A percentile compares a stretch with the other conserved stretches of the same genome.
These are phyloP conservation scores for Ceriops zippeliana DNA, from an alignment of 345 rosid genomes.

Conservation along the genomic window DNA sequence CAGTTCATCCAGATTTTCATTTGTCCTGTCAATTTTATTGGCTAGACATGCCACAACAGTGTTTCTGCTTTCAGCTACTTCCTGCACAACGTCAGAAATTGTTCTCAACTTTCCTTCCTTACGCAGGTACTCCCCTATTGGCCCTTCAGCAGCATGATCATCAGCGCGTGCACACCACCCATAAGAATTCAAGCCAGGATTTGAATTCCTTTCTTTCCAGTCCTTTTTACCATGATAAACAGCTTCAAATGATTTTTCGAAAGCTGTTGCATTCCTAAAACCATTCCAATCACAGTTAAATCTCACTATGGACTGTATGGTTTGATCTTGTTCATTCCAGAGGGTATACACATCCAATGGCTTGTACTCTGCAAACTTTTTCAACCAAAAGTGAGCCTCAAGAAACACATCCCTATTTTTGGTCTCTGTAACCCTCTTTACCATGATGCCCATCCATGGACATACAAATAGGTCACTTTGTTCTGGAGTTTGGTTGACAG, in stretches of 20 bases:
- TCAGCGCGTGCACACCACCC: conserved; percentile 86
- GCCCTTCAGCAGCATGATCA: conserved; percentile 54
- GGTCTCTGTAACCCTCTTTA: conserved; percentile 23
- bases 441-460: conserved; percentile 83
- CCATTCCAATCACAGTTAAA: conserved; percentile 67
- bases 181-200: conserved; percentile 39
- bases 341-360: conserved; percentile 50
- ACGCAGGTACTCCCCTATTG: conserved; percentile 66
- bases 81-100: conserved; percentile 45
- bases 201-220: conserved; percentile 41
- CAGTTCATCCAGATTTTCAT: conserved; percentile 50
- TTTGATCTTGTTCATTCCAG: conserved; percentile 36
- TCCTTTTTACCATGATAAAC: conserved; percentile 44
- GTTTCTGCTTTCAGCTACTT: conserved; percentile 36
- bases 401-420: conserved; percentile 16
- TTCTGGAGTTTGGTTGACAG: conserved; percentile 24
- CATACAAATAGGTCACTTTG: conserved; percentile 52
- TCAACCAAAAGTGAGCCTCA: conserved; percentile 52
- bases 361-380: conserved; percentile 51
- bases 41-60: conserved; percentile 52
- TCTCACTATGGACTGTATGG: conserved; percentile 49
- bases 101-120: conserved; percentile 56
- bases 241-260: conserved; percentile 61
- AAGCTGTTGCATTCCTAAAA: conserved; percentile 45
- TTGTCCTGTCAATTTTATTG: conserved; percentile 49